Evolutionary conservation across 2,329 filamentous ascomycete species (phyloP), one percentile per base, ranked within the genome.

Genomic region (Microdochium trichocladiopsis): DNA sequence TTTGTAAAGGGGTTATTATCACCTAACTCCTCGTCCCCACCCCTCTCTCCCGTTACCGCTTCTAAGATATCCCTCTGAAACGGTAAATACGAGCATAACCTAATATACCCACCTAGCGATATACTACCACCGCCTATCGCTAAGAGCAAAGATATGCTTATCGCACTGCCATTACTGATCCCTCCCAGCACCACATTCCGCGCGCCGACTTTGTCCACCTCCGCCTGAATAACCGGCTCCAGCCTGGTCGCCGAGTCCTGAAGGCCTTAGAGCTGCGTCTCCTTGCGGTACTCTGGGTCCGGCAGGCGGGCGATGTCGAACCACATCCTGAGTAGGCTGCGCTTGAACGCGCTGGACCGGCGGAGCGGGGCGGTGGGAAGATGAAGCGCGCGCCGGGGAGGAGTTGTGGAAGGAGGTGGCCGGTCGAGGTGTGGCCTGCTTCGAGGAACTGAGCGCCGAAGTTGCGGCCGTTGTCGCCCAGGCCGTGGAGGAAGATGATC

Each of bases 101-200:
- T 74, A 37, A 78, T 56, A 51, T 72, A 74, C 1, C 69, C 74
- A 0, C 72, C 73, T 1, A 77, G 48, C 0, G n/a, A n/a, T n/a
- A 57, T 52, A 21, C 3, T 31, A 8, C 28, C 28, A 48, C 57
- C 58, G 9, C 63, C 64, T n/a, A 71, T 67, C 18, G 62, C 65
- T 2, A 82, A 59, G 18, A 78, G 58, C 2, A 69, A 56, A 21
- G 71, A 64, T 10, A 80, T 56, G 0, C 66, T 64, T 57, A 72
- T 71, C 1, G 77, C 78, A 56, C 74, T 79, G 0, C 78, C 78
- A 56, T 80, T 75, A 57, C 78, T 79, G n/a, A 81, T 54, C 0
- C 77, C 76, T 14, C 76, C 75, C 1, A 82, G 54, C 5, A 80
- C 61, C 14, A 81, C 63, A 50, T 75, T 77, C 21, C 56, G 31